A percentile compares a stretch with the other conserved stretches of the same genome.
Evolutionary conservation across 768 basidiomycete species (phyloP).

Genomic region (Cystofilobasidium bisporidii): DNA sequence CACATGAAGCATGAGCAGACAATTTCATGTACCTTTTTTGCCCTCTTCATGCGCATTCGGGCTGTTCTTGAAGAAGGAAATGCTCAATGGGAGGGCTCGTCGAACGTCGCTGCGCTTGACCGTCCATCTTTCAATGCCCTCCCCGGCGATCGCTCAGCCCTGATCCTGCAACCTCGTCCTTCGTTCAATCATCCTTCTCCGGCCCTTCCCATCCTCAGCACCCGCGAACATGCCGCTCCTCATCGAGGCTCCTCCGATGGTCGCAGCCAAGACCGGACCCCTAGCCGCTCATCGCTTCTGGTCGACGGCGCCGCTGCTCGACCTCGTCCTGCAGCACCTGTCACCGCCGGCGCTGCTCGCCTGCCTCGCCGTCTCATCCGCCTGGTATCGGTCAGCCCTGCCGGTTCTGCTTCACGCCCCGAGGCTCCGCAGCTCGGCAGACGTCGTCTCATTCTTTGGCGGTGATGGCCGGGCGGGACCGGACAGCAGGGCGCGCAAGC

Average conservation of each 20-base stretch:
- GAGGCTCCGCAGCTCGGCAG: background rate
- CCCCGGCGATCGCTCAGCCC: too few relatives aligned
- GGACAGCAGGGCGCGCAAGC: background rate
- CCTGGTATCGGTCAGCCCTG: slow-evolving; percentile 3
- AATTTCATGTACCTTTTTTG: too few relatives aligned
- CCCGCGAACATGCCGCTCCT: background rate
- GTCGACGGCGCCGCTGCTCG: background rate
- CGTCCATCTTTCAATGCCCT: too few relatives aligned
- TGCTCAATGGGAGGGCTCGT: too few relatives aligned
- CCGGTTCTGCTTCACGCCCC: slow-evolving; percentile 8
- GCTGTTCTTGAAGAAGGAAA: too few relatives aligned
- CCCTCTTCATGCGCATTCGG: too few relatives aligned
- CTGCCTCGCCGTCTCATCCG: slow-evolving; percentile 1
- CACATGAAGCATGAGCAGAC: too few relatives aligned
- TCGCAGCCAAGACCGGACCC: background rate
- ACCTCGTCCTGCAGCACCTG: slow-evolving; percentile 11
- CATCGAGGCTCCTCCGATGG: background rate
- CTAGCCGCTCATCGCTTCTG: background rate
- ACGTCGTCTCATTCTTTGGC: slow-evolving; percentile 5
- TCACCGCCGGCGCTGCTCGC: background rate
- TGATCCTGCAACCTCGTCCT: too few relatives aligned
- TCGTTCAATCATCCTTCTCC: too few relatives aligned
- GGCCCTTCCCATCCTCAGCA: too few relatives aligned
- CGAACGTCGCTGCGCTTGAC: too few relatives aligned
- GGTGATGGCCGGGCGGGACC: background rate